Evolutionary conservation across 306 rosid genomes (phyloP).

Genomic region (Prunus mira): DNA sequence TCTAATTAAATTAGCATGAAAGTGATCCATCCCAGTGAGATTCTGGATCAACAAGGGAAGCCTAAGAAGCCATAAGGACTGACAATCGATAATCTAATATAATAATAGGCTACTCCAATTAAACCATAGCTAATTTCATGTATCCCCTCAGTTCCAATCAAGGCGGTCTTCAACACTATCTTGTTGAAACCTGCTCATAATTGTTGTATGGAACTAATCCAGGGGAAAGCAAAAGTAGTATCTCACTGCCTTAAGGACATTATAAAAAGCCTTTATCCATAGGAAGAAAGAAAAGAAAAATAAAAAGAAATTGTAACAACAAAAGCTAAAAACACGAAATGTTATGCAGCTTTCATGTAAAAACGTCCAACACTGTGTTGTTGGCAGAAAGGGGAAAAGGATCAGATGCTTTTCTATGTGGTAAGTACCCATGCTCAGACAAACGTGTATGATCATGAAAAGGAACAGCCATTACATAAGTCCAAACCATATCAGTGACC

Average conservation of each 20-base stretch:
- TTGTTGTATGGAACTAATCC: not conserved
- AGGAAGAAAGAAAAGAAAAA: not conserved
- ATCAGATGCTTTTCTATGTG: not conserved
- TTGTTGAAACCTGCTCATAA: not conserved
- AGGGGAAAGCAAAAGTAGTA: not conserved
- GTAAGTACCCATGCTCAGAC: not conserved
- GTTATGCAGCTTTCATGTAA: not conserved
- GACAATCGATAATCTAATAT: too few species aligned
- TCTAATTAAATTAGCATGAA: too few species aligned
- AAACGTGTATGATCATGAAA: not conserved
- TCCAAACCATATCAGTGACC: not conserved
- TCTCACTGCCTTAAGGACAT: not conserved
- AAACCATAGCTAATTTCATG: too few species aligned
- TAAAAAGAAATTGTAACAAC: not conserved
- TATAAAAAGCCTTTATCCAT: not conserved
- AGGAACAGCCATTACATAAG: not conserved
- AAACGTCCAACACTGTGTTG: not conserved
- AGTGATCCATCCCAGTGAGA: too few species aligned
- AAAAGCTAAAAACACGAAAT: not conserved
- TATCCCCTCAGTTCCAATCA: too few species aligned
- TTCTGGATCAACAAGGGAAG: too few species aligned
- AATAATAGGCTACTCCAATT: too few species aligned
- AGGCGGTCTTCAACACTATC: too few species aligned
- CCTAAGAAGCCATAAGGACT: too few species aligned
- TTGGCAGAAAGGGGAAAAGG: not conserved